Base-by-base conservation (phyloP, 1,284 basidiomycete species). In the Cryptococcus sp. region DNA sequence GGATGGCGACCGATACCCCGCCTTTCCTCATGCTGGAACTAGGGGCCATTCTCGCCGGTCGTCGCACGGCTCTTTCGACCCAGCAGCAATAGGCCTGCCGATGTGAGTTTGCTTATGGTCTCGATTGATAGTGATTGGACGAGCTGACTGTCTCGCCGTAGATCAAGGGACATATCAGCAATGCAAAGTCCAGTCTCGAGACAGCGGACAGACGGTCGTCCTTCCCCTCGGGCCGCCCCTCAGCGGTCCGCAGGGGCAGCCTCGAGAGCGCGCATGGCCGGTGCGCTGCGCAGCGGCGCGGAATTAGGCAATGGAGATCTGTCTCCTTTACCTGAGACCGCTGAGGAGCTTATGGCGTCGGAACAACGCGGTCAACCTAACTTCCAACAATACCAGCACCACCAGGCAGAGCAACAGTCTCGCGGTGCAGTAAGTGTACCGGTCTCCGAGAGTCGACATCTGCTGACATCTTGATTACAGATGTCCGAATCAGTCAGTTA, bases 1-100 rank as follows among this genome's bases (percentile, higher is more conserved):
- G 1, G 70, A 66, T 57, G 70, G 69, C 0, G 70, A 72, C 55
- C 42, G 71, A 47, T 76, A 76, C 57, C 73, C 73, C 13, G 56
- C 53, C 49, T 74, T 76, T 60, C 66, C 66, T 6, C 54, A 64
- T 19, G 39, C 53, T 22, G 54, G 52, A 11, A 47, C 52, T 13
- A 50, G 52, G 13, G 52, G 49, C 15, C 69, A 70, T 45, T 64
- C 66, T 1, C 53, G 68, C 22, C 55, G 67, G 8, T 58, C 62
- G 5, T 65, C 60, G 16, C 55, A 63, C 27, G 59, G 55, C 5
- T 67, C 67, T 13, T 43, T 68, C 10, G 64, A 69, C 53, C 70
- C 69, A 3, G 65, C 66, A 25, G 56, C 43, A 0, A 56, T 63
- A n/a, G 62, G 65, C 27, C 60, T 70, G 16, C 67, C 69, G 16